A percentile compares a stretch with the other conserved stretches of the same genome.
Conservation (phyloP, 169 alveolate species). For the Plasmodium chabaudi region DNA sequence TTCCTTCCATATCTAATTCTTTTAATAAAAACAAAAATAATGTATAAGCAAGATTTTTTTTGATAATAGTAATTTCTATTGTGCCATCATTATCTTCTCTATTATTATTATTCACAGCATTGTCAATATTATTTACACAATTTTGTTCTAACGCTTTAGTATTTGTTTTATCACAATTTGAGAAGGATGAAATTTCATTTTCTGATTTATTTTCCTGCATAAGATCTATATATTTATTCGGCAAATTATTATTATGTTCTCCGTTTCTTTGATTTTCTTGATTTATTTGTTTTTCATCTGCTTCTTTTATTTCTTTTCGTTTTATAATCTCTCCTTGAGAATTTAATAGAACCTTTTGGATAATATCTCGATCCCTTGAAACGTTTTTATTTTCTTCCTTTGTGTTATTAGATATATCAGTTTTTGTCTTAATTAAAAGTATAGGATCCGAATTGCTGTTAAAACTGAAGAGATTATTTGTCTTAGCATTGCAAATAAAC, state of each 20-base stretch:
- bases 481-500: conserved; percentile 63
- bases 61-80: conserved; percentile 32
- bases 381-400: neutral
- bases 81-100: conserved; percentile 9
- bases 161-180: neutral
- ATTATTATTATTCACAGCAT: neutral
- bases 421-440: conserved; percentile 18
- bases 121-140: neutral
- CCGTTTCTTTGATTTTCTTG: neutral
- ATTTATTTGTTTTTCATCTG: neutral
- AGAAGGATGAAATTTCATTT: neutral
- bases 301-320: conserved; percentile 16
- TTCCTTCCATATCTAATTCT: conserved; percentile 87
- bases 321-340: conserved; percentile 10
- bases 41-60: conserved; percentile 65
- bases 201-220: conserved; percentile 31
- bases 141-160: neutral
- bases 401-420: neutral
- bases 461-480: conserved; percentile 49
- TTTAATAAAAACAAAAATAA: conserved; percentile 85
- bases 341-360: conserved; percentile 30
- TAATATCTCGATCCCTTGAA: neutral
- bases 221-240: conserved; percentile 63
- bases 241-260: neutral
- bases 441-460: conserved; percentile 66